Conservation (phyloP, 2,329 filamentous ascomycete genomes). For the Dryadomyces quercus-mongolicae region DNA sequence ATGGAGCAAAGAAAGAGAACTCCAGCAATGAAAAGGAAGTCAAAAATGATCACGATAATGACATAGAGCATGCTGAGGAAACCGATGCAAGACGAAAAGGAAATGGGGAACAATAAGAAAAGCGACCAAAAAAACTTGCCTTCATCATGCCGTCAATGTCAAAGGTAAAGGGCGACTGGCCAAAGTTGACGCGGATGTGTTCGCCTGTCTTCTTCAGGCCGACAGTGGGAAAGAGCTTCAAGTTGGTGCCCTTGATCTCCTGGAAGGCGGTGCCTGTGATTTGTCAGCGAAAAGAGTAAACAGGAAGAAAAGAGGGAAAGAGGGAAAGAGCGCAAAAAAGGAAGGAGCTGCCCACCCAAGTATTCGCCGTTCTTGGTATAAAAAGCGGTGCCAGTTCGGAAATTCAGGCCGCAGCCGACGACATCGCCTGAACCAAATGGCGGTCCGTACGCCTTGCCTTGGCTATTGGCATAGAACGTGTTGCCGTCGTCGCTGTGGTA, state of each 20-base stretch:
- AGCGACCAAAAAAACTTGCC: conserved; percentile 41
- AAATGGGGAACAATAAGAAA: background rate
- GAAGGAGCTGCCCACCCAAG: conserved; percentile 30
- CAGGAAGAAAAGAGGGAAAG: background rate
- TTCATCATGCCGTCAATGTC: conserved; percentile 81
- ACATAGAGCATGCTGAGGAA: background rate
- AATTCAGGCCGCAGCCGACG: conserved; percentile 56
- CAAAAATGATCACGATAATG: background rate
- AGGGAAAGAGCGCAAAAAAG: background rate
- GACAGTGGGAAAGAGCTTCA: conserved; percentile 53
- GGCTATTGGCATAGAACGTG: conserved; percentile 42
- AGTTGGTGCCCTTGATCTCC: conserved; percentile 40
- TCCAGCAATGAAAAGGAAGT: background rate
- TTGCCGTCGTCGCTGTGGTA: conserved; percentile 60
- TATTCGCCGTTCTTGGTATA: conserved; percentile 54
- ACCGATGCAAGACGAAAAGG: background rate
- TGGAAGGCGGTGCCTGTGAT: conserved; percentile 55
- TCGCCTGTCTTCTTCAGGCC: conserved; percentile 56
- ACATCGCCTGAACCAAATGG: conserved; percentile 43
- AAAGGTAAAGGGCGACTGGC: conserved; percentile 69
- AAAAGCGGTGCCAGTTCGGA: conserved; percentile 50
- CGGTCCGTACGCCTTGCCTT: conserved; percentile 45
- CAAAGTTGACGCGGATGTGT: conserved; percentile 52
- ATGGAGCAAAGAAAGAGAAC: background rate
- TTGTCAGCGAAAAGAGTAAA: conserved; percentile 13